Evolutionary conservation across 2,329 filamentous ascomycete species (phyloP).

Genomic region (Aspergillus sp.): DNA sequence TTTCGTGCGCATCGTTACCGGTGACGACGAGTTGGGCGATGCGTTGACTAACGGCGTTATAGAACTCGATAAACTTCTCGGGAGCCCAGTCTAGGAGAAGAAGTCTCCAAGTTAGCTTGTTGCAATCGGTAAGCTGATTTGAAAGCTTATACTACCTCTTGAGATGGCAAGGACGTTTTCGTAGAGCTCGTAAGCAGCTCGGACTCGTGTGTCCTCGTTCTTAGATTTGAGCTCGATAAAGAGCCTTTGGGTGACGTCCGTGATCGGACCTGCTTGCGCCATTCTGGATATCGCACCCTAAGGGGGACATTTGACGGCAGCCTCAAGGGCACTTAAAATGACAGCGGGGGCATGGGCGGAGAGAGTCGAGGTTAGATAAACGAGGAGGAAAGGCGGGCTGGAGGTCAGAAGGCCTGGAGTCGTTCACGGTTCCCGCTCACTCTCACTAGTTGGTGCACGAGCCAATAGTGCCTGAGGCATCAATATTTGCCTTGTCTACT

Average conservation of each 20-base stretch:
- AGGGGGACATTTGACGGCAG: conserved; percentile 41
- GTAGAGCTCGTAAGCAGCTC: conserved; percentile 50
- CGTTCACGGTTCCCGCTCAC: conserved; percentile 17
- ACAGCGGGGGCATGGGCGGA: conserved; percentile 21
- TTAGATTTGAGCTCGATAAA: conserved; percentile 60
- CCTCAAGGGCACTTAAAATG: conserved; percentile 29
- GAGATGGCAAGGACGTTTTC: conserved; percentile 48
- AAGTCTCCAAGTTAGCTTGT: conserved; percentile 14
- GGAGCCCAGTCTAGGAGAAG: conserved; percentile 66
- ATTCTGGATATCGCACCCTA: conserved; percentile 42
- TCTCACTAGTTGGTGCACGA: conserved; percentile 18
- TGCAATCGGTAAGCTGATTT: background rate
- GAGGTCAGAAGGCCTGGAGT: conserved; percentile 11
- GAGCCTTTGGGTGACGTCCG: conserved; percentile 55
- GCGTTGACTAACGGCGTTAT: conserved; percentile 64
- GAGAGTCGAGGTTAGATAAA: conserved; percentile 17
- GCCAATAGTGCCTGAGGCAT: conserved; percentile 17
- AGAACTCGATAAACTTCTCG: conserved; percentile 74
- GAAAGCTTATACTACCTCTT: conserved; percentile 38
- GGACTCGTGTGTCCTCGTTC: conserved; percentile 50
- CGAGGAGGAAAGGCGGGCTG: background rate
- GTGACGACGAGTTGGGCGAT: conserved; percentile 76
- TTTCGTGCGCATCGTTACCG: conserved; percentile 81
- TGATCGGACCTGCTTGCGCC: conserved; percentile 48
- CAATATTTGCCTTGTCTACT: background rate